These are phyloP conservation scores for sorghum (Sorghum bicolor) DNA, from an alignment of 176 grass and related monocot species.

Conservation along the genomic window DNA sequence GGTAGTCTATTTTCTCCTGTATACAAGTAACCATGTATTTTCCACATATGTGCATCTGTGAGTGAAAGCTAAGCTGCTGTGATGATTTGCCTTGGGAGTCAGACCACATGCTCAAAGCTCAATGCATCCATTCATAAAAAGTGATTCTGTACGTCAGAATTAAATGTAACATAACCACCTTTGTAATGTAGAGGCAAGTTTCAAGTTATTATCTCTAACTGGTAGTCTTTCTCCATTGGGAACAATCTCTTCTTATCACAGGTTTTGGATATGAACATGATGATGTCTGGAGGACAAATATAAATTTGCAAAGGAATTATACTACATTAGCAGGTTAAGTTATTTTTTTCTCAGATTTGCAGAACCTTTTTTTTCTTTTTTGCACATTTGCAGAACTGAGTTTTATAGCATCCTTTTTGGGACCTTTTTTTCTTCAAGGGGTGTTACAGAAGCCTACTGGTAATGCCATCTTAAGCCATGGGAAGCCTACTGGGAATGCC, in stretches of 20 bases:
- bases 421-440: slow-evolving; percentile 38
- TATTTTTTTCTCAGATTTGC: background rate
- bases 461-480: no score
- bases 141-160: slow-evolving; percentile 22
- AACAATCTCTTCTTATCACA: slow-evolving; percentile 89
- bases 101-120: background rate
- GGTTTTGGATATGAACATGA: slow-evolving; percentile 98
- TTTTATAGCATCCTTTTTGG: background rate
- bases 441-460: slow-evolving; percentile 85
- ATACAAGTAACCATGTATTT: background rate
- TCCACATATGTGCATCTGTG: background rate
- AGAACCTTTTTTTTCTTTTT: background rate
- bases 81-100: background rate
- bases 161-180: background rate
- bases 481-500: slow-evolving; percentile 92
- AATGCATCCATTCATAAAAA: background rate
- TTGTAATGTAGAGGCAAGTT: background rate
- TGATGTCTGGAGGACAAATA: slow-evolving; percentile 90
- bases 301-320: slow-evolving; percentile 94
- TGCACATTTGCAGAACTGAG: background rate
- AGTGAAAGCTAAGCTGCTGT: background rate
- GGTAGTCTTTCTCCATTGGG: slow-evolving; percentile 51
- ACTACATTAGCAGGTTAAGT: slow-evolving; percentile 85
- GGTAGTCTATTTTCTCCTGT: slow-evolving; percentile 40
- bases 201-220: slow-evolving; percentile 15